These are phyloP conservation scores for Ceratocystis harringtonii DNA, from an alignment of 2,329 filamentous ascomycete genomes.

Conservation along the genomic window DNA sequence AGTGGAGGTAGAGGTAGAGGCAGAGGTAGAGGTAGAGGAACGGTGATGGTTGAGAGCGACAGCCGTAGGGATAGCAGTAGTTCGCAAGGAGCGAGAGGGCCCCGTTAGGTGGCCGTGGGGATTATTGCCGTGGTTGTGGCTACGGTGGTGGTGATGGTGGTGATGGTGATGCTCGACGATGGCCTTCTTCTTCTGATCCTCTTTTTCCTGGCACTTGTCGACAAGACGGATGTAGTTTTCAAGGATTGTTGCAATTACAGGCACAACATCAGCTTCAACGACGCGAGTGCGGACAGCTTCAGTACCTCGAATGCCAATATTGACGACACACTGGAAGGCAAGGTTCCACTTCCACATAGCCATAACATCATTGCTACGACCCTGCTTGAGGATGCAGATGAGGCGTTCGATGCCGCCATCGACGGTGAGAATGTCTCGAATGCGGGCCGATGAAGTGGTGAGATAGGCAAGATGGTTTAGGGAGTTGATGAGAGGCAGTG, in stretches of 20 bases:
- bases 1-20: not conserved
- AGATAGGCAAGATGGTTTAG: constrained; percentile 97
- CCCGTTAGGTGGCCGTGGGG: constrained; percentile 32
- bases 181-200: constrained; percentile 33
- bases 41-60: not conserved
- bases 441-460: constrained; percentile 91
- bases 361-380: constrained; percentile 95
- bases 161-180: constrained; percentile 27
- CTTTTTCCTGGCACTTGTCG: constrained; percentile 77
- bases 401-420: constrained; percentile 95
- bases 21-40: not conserved
- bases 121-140: constrained; percentile 22
- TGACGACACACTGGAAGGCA: constrained; percentile 96
- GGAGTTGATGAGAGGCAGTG: constrained; percentile 93
- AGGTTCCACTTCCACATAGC: constrained; percentile 99
- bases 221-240: constrained; percentile 97
- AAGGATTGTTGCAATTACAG: constrained; percentile 92
- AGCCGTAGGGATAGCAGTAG: not conserved
- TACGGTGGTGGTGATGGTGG: constrained; percentile 6
- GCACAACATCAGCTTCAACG: constrained; percentile 97
- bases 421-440: constrained; percentile 93
- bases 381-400: constrained; percentile 95
- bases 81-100: constrained; percentile 23
- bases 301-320: constrained; percentile 91
- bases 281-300: constrained; percentile 88